phyloP scores from a whole-genome alignment of 2,329 filamentous ascomycete species.

The Shiraia bambusicola region DNA sequence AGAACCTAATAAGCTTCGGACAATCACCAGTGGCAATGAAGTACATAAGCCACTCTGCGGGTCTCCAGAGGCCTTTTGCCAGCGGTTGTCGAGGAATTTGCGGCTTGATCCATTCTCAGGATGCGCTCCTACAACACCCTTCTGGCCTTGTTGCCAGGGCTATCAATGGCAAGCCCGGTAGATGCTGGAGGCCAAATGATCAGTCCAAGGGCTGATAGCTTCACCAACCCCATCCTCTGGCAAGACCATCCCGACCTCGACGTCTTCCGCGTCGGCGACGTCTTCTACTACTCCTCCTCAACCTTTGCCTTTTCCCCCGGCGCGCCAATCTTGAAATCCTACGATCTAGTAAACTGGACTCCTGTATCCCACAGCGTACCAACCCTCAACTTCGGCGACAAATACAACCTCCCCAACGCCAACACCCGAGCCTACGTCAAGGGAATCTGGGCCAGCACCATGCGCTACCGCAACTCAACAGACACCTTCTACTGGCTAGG shows the following conservation, averaged over 20 bases:
- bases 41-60: neutral
- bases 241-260: constrained; percentile 59
- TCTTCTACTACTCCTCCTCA: constrained; percentile 58
- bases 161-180: constrained; percentile 3
- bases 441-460: constrained; percentile 59
- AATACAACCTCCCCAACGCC: constrained; percentile 51
- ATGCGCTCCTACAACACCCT: constrained; percentile 6
- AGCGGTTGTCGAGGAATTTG: neutral
- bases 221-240: constrained; percentile 58
- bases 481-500: constrained; percentile 60
- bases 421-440: constrained; percentile 51
- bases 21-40: neutral
- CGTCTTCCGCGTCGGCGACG: constrained; percentile 53
- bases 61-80: neutral
- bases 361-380: constrained; percentile 45
- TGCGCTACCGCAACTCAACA: constrained; percentile 55
- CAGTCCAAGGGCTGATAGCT: constrained; percentile 25
- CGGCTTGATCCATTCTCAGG: neutral
- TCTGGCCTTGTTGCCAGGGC: constrained; percentile 1
- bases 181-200: neutral
- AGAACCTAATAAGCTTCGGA: neutral
- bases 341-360: constrained; percentile 57
- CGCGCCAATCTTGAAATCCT: constrained; percentile 58
- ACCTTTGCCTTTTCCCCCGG: constrained; percentile 60
- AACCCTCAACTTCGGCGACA: constrained; percentile 41